These are phyloP conservation scores for Rubroboletus satanas DNA, from an alignment of 768 basidiomycete species.

Conservation along the genomic window DNA sequence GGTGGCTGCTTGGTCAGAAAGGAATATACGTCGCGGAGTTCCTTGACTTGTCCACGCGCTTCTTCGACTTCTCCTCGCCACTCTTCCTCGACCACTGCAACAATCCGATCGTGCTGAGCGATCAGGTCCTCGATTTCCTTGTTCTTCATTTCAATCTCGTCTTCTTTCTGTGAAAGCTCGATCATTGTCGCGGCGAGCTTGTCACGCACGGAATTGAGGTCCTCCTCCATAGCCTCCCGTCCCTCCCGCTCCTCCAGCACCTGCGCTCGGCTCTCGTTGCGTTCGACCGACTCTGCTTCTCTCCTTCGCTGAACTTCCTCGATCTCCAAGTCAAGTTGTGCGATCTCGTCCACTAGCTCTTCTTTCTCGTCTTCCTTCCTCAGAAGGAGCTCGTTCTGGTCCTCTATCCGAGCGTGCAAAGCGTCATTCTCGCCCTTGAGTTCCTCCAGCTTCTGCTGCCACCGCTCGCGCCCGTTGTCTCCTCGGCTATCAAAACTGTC, in stretches of 20 bases:
- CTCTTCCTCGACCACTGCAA: conserved; percentile 72
- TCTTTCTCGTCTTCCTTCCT: conserved; percentile 70
- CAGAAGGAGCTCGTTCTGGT: conserved; percentile 51
- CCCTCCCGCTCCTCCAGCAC: conserved; percentile 70
- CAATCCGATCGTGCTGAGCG: conserved; percentile 66
- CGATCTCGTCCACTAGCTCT: conserved; percentile 62
- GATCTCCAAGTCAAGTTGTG: conserved; percentile 58
- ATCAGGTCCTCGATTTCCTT: conserved; percentile 78
- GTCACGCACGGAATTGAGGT: conserved; percentile 68
- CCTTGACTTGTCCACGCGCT: conserved; percentile 71
- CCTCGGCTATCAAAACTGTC: conserved; percentile 39
- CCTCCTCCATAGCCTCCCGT: conserved; percentile 75
- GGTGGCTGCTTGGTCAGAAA: not conserved
- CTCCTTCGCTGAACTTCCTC: conserved; percentile 62
- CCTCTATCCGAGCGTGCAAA: conserved; percentile 53
- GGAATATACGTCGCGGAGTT: conserved; percentile 63
- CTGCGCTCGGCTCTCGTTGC: conserved; percentile 70
- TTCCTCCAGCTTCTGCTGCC: conserved; percentile 50
- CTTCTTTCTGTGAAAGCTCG: conserved; percentile 81
- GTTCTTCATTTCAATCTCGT: conserved; percentile 77
- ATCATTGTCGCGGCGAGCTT: conserved; percentile 76
- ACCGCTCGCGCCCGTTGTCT: conserved; percentile 38
- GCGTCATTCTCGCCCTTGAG: conserved; percentile 64
- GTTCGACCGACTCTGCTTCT: conserved; percentile 61
- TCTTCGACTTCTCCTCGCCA: conserved; percentile 90